Conservation (phyloP, 2,329 filamentous ascomycete genomes). For the Sporothrix euskadiensis region DNA sequence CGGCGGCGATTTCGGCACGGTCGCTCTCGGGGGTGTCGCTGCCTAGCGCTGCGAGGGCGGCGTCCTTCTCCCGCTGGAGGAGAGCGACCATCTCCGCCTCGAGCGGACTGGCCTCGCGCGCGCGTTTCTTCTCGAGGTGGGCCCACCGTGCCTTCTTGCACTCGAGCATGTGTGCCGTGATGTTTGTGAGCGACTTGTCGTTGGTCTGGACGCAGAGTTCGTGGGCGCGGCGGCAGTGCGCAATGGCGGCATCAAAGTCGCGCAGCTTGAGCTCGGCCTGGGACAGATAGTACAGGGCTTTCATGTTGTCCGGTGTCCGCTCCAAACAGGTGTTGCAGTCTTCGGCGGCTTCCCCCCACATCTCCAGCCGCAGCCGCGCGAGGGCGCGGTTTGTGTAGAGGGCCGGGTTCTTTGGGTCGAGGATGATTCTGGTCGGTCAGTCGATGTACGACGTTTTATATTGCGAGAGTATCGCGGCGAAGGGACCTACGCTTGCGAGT, state of each 20-base stretch:
- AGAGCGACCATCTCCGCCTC: conserved; percentile 60
- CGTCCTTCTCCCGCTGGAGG: conserved; percentile 48
- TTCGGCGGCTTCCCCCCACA: conserved; percentile 72
- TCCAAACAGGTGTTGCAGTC: conserved; percentile 77
- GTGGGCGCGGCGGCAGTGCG: conserved; percentile 71
- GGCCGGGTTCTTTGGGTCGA: conserved; percentile 72
- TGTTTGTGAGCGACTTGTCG: conserved; percentile 67
- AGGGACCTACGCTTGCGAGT: conserved; percentile 66
- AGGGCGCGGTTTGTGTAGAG: conserved; percentile 91
- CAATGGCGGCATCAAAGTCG: conserved; percentile 71
- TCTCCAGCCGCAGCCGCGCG: conserved; percentile 70
- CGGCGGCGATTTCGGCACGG: conserved; percentile 48
- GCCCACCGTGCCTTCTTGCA: conserved; percentile 90
- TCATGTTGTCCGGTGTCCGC: conserved; percentile 67
- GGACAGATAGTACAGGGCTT: conserved; percentile 79
- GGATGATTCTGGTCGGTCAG: conserved; percentile 61
- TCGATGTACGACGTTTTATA: background rate
- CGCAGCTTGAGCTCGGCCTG: conserved; percentile 77
- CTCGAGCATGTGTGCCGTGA: conserved; percentile 71
- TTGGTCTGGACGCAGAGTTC: conserved; percentile 60
- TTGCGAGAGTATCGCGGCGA: background rate
- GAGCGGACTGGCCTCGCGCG: conserved; percentile 57
- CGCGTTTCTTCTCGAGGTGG: conserved; percentile 63
- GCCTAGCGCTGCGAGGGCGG: conserved; percentile 34
- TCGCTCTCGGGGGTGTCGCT: conserved; percentile 50